phyloP scores from a whole-genome alignment of 345 rosid genomes.

The Ceriops zippeliana region DNA sequence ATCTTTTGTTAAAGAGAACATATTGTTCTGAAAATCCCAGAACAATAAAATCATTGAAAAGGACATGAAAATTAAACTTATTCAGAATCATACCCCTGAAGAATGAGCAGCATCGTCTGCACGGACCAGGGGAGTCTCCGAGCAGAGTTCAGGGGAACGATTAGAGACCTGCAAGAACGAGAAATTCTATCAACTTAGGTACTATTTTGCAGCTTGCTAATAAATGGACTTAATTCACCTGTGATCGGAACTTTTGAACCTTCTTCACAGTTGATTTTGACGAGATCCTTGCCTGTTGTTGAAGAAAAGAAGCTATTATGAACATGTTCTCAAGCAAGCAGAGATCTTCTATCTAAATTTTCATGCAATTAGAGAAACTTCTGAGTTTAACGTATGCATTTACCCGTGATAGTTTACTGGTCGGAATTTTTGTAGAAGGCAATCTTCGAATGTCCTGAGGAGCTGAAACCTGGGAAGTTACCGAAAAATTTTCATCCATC shows the following conservation, averaged over 20 bases:
- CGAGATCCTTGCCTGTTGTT: not conserved
- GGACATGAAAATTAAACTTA: too few relatives aligned
- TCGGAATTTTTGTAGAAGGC: not conserved
- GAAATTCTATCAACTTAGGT: not conserved
- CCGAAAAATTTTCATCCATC: not conserved
- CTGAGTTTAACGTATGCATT: not conserved
- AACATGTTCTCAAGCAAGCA: not conserved
- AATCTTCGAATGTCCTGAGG: not conserved
- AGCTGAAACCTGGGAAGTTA: constrained; percentile 11
- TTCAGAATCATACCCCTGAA: too few relatives aligned
- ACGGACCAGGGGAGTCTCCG: constrained; percentile 1
- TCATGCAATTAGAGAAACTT: too few relatives aligned
- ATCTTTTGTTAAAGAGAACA: too few relatives aligned
- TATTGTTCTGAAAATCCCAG: too few relatives aligned
- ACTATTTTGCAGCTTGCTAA: not conserved
- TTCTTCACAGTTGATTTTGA: constrained; percentile 8
- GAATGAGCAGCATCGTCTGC: not conserved
- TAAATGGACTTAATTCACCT: not conserved
- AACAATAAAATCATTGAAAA: too few relatives aligned
- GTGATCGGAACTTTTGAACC: not conserved
- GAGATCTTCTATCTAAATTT: too few relatives aligned
- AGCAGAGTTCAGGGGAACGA: constrained; percentile 19
- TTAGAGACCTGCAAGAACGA: constrained; percentile 16
- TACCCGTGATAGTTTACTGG: constrained; percentile 8
- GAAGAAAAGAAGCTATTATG: not conserved